Evolutionary conservation across 1,139 yeast genomes (phyloP).

Genomic region (Hansenula sp.): DNA sequence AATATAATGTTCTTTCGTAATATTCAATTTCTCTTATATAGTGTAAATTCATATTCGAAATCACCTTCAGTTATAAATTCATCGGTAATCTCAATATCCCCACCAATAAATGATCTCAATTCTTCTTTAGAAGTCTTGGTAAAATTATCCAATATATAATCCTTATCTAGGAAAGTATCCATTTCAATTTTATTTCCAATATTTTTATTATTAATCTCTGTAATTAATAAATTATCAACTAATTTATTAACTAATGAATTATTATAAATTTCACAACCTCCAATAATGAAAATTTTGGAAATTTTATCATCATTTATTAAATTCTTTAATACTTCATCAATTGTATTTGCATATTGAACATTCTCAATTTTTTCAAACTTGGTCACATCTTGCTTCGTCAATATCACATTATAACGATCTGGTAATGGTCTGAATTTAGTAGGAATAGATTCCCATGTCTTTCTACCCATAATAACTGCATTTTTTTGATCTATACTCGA

Average conservation of each 20-base stretch:
- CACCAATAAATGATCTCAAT: constrained; percentile 11
- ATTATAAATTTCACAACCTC: constrained; percentile 87
- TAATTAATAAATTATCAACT: constrained; percentile 63
- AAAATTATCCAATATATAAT: constrained; percentile 19
- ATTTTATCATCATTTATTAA: constrained; percentile 18
- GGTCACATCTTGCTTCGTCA: constrained; percentile 45
- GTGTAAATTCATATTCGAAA: constrained; percentile 15
- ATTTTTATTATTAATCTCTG: constrained; percentile 48
- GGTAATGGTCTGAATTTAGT: constrained; percentile 77
- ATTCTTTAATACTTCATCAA: constrained; percentile 39
- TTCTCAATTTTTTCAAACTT: constrained; percentile 24
- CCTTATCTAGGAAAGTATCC: constrained; percentile 52
- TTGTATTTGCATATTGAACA: constrained; percentile 38
- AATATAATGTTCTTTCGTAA: no score
- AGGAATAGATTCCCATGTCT: constrained; percentile 96
- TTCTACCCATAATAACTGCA: constrained; percentile 94
- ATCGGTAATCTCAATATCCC: constrained; percentile 5
- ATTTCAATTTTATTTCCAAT: constrained; percentile 39
- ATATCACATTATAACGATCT: constrained; percentile 67
- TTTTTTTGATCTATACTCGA: constrained; percentile 32
- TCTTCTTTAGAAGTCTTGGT: constrained; percentile 4
- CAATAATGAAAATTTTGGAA: constrained; percentile 74
- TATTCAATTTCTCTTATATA: constrained; percentile 13
- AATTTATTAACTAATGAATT: constrained; percentile 41
- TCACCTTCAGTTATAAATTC: constrained; percentile 12